phyloP scores from a whole-genome alignment of 345 rosid species.

The Gossypium rotundifolium region DNA sequence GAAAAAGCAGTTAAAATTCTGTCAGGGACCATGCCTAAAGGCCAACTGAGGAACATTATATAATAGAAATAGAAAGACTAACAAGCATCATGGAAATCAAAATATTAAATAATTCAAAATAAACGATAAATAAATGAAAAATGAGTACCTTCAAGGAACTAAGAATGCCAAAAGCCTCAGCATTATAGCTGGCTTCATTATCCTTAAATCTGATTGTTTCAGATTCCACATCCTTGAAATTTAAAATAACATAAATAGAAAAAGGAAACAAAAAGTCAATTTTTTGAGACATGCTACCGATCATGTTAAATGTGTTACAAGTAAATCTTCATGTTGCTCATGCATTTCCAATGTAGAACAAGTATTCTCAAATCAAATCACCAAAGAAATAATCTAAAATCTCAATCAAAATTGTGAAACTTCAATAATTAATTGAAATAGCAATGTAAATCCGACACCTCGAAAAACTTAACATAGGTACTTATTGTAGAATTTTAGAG shows the following conservation, averaged over 20 bases:
- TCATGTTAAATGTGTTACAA: not conserved
- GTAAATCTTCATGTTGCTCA: not conserved
- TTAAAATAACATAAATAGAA: conserved; percentile 1
- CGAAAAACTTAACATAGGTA: not conserved
- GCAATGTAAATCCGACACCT: not conserved
- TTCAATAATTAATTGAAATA: not conserved
- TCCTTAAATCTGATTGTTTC: conserved; percentile 47
- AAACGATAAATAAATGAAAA: conserved; percentile 1
- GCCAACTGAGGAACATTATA: not conserved
- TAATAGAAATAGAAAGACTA: conserved; percentile 1
- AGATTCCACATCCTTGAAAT: conserved; percentile 64
- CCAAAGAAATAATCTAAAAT: conserved; percentile 1
- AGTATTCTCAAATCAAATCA: not conserved
- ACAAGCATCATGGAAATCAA: conserved; percentile 1
- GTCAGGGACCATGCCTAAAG: not conserved
- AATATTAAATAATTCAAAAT: not conserved
- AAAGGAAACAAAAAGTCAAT: not conserved
- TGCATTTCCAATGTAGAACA: not conserved
- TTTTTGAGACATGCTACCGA: not conserved
- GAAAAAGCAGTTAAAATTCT: not conserved
- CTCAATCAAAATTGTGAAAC: not conserved
- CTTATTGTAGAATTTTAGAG: no score
- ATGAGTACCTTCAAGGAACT: conserved; percentile 53
- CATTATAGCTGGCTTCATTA: conserved; percentile 31
- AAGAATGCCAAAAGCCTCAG: conserved; percentile 50